Conservation (phyloP, 208 protist species). For the Crithidia fasciculata region DNA sequence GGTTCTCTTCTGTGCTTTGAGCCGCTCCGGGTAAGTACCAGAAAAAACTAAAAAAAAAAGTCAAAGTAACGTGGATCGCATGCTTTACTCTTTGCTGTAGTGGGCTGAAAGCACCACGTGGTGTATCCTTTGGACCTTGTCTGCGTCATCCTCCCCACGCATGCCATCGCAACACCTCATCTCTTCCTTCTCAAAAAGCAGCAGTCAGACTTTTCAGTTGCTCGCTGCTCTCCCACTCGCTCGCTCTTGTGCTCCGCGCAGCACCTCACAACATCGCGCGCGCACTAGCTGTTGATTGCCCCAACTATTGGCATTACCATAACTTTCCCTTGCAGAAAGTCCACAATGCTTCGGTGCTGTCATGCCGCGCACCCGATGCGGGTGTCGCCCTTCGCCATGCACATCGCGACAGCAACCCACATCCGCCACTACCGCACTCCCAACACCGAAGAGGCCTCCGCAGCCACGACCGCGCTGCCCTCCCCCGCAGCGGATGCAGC, state of each 20-base stretch:
- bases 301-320: too few relatives aligned
- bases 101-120: too few relatives aligned
- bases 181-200: neutral
- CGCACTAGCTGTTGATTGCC: too few relatives aligned
- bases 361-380: neutral
- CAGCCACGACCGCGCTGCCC: neutral
- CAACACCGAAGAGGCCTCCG: neutral
- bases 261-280: neutral
- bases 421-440: conserved; percentile 5
- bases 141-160: too few relatives aligned
- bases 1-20: too few relatives aligned
- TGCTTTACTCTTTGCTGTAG: too few relatives aligned
- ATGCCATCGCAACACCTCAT: neutral
- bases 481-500: neutral
- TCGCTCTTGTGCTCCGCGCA: neutral
- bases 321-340: neutral
- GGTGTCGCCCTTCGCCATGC: neutral
- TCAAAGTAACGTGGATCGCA: too few relatives aligned
- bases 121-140: too few relatives aligned
- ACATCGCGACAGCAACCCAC: neutral
- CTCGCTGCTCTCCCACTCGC: neutral
- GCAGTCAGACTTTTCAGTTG: neutral
- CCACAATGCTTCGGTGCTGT: conserved; percentile 17
- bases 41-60: too few relatives aligned
- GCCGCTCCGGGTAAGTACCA: too few relatives aligned